Percentiles rank a stretch among this genome's conserved stretches.
Evolutionary conservation across 2,329 filamentous ascomycete species (phyloP).

Genomic region (Arthrocladium fulminans): DNA sequence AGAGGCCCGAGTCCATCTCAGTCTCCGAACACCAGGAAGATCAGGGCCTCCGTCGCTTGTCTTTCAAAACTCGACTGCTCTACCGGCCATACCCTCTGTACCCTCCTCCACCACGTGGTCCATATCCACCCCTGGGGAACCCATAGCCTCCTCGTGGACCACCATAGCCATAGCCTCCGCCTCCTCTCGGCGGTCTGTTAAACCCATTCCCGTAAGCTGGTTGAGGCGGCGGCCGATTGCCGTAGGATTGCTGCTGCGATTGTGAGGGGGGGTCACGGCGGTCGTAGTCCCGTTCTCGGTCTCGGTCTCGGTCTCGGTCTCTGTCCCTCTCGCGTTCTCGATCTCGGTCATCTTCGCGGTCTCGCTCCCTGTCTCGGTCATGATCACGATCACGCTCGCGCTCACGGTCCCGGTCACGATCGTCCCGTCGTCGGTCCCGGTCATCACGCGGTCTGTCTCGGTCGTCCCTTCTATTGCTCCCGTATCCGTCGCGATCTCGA

Average conservation of each 20-base stretch:
- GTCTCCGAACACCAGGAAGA: too few relatives aligned
- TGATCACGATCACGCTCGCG: slow-evolving; percentile 11
- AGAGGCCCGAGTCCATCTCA: too few relatives aligned
- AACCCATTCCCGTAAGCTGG: slow-evolving; percentile 23
- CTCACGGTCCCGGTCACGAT: slow-evolving; percentile 8
- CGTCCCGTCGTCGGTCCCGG: slow-evolving; percentile 3
- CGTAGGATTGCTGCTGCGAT: slow-evolving; percentile 12
- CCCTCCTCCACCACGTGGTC: slow-evolving; percentile 28
- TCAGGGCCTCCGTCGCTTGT: too few relatives aligned
- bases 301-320: slow-evolving; percentile 13
- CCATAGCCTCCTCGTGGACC: slow-evolving; percentile 44
- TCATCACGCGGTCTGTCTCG: slow-evolving; percentile 5
- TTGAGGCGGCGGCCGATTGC: not conserved
- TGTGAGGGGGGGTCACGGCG: slow-evolving; percentile 6
- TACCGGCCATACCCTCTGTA: slow-evolving; percentile 8
- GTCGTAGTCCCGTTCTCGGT: slow-evolving; percentile 10
- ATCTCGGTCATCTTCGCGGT: slow-evolving; percentile 14
- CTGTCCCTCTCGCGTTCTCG: slow-evolving; percentile 12
- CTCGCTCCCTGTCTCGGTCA: slow-evolving; percentile 12
- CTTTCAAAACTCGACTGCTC: not conserved
- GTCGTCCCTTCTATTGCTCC: slow-evolving; percentile 14
- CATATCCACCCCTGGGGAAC: slow-evolving; percentile 52
- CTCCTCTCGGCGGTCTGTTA: slow-evolving; percentile 8
- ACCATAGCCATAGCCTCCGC: slow-evolving; percentile 11
- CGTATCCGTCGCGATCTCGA: slow-evolving; percentile 5